Base-by-base conservation (phyloP, 78 protist species). In the Cavenderia fasciculata region DNA sequence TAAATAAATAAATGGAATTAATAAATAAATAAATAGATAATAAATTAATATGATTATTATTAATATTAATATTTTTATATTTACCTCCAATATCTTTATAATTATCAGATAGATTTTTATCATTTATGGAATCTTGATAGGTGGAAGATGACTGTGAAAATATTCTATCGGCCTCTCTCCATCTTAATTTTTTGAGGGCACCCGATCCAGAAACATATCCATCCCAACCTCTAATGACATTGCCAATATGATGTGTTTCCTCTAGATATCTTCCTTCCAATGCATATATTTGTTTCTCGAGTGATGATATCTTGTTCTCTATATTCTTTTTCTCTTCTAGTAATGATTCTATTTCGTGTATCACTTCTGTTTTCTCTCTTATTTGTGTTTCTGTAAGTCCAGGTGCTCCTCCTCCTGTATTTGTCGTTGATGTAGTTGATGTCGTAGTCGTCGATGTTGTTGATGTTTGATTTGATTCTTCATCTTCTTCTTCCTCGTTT, bases 261-360 rank as follows among this genome's bases (percentile, higher is more conserved):
- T 90, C 88, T 2, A 90, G 70, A 56, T 90, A 90, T 51, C 86
- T 34, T 0, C 88, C 94, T 23, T 90, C 94, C 12, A 90, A 49
- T 14, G 94, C 94, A 49, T 90, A 90, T 0, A 90, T 90, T 54
- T 90, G 94, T 72, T 68, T 63, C n/a, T 90, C 94, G 4, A 90
- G 29, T 31, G 85, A 27, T 6, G 68, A 56, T 11, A 78, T 41
- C 36, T 68, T 90, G 25, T n/a, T 56, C 34, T 90, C 94, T 18
- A 75, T 70, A 19, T 21, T 21, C 31, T 69, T 46, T 51, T 68
- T 90, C 10, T 77, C 78, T 31, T 33, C 40, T 12, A 68, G 21
- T 27, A 90, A 38, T 2, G 57, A 56, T 25, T 77, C 85, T 27
- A 90, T 61, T 16, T 90, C 94, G 3, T 47, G 65, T 19, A 82